Evolutionary conservation across 2,329 filamentous ascomycete species (phyloP), one percentile per base, ranked within the genome.

Genomic region (Colletotrichum higginsianum): DNA sequence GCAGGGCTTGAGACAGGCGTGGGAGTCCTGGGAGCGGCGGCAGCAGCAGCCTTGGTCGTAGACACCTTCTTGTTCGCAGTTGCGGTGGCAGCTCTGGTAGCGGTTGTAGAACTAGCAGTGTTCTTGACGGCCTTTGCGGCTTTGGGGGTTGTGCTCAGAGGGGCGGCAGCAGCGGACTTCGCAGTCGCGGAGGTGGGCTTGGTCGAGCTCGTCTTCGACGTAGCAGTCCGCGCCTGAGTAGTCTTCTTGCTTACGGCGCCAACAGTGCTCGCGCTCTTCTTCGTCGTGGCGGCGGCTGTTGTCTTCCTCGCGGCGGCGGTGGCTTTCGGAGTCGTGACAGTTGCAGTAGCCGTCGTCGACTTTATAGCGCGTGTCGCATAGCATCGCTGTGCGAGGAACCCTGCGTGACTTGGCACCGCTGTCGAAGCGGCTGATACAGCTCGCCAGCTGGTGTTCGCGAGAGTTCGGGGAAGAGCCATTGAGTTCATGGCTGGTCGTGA

Each of bases 201-300:
- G 26, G 50, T 30, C 61, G 60, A 46, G 26, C 42, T 26, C 11
- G 61, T 65, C 18, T 61, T 65, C 13, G 52, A 49, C 11, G 42
- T 47, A 38, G 60, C 44, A n/a, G 50, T 38, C 12, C 40, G 35
- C 3, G 18, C n/a, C 11, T 26, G 26, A 11, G 35, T 7, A 15
- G 50, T 35, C 64, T 72, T 64, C 56, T 71, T 60, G 52, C 47
- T 50, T n/a, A 65, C 47, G 26, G 68, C 47, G 7, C 58, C 30
- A 21, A 65, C 46, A 18, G 72, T 67, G 71, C 66, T 66, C 11
- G 63, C 61, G 2, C 53, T 69, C 64, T 73, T 73, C 61, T 66
- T 73, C 18, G 70, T 66, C 11, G 60, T 68, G 3, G 61, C 47
- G 4, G 66, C 40, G n/a, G 63, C 26, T 8, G 26, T 66, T 8